A percentile compares a stretch with the other conserved stretches of the same genome.
These are phyloP conservation scores for Wickerhamia fluorescens DNA, from an alignment of 805 yeast species.

Conservation along the genomic window DNA sequence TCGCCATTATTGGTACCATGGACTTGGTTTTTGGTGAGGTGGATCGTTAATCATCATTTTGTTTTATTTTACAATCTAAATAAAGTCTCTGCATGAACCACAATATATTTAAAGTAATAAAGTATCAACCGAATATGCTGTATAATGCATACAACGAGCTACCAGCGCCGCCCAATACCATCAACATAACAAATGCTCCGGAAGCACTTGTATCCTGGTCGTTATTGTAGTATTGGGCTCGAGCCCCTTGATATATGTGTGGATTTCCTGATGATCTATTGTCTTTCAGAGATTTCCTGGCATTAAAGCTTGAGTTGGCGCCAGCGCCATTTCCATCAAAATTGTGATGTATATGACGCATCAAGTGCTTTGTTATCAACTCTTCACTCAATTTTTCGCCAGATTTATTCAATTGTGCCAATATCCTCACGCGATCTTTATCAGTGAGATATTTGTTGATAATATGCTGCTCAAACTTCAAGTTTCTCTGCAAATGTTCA, in stretches of 20 bases:
- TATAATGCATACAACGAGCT: slow-evolving; percentile 23
- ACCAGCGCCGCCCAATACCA: slow-evolving; percentile 26
- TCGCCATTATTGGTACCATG: slow-evolving; percentile 92
- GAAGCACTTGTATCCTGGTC: slow-evolving; percentile 7
- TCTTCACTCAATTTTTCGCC: slow-evolving; percentile 34
- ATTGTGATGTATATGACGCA: slow-evolving; percentile 27
- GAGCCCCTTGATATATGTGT: slow-evolving; percentile 30
- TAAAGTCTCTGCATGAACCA: no score
- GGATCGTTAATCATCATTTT: slow-evolving; percentile 51
- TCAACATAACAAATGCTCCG: slow-evolving; percentile 12
- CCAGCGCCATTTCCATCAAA: slow-evolving; percentile 1
- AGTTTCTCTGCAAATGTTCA: slow-evolving; percentile 45
- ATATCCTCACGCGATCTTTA: slow-evolving; percentile 24
- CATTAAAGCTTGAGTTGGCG: slow-evolving; percentile 2
- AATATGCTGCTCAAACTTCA: slow-evolving; percentile 40
- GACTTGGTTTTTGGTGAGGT: slow-evolving; percentile 93
- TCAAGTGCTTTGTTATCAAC: slow-evolving; percentile 33
- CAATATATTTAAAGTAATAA: neutral
- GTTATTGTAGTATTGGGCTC: slow-evolving; percentile 7
- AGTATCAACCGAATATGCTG: slow-evolving; percentile 6
- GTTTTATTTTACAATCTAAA: neutral
- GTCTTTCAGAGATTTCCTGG: neutral
- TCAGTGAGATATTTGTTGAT: slow-evolving; percentile 24
- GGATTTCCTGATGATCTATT: slow-evolving; percentile 10
- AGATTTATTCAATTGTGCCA: slow-evolving; percentile 25